Conservation (phyloP, 495 filamentous ascomycete species). For the Hypoxylon trugodes region DNA sequence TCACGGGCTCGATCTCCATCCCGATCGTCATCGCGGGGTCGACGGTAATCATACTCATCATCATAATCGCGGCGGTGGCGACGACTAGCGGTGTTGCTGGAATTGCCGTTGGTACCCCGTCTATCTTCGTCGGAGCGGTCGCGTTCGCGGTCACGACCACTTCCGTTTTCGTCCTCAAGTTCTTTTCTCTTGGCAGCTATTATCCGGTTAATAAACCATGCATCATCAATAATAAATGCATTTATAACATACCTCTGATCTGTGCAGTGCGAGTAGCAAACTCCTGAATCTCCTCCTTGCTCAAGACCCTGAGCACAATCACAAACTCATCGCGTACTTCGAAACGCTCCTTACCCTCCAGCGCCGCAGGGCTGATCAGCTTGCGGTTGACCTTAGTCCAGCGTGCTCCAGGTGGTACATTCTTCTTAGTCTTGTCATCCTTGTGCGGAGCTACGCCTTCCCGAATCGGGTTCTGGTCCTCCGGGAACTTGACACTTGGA, state of each 20-base stretch:
- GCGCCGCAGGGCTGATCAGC: slow-evolving; percentile 82
- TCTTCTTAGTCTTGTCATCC: slow-evolving; percentile 73
- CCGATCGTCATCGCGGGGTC: slow-evolving; percentile 33
- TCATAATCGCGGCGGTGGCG: slow-evolving; percentile 46
- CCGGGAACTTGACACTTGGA: slow-evolving; percentile 78
- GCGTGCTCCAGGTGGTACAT: slow-evolving; percentile 77
- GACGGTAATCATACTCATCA: slow-evolving; percentile 44
- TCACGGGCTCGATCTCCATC: no score
- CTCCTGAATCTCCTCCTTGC: slow-evolving; percentile 81
- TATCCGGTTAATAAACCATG: background rate
- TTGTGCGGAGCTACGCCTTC: slow-evolving; percentile 91
- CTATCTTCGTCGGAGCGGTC: slow-evolving; percentile 44
- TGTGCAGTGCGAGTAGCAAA: slow-evolving; percentile 78
- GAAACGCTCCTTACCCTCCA: slow-evolving; percentile 81
- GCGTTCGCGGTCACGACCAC: slow-evolving; percentile 25
- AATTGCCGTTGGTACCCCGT: no score
- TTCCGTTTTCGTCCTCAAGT: slow-evolving; percentile 42
- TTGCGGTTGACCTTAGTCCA: slow-evolving; percentile 91
- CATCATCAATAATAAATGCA: no score
- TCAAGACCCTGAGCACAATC: slow-evolving; percentile 82
- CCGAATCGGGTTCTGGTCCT: slow-evolving; percentile 77
- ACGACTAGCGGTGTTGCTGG: no score
- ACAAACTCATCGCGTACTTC: slow-evolving; percentile 84
- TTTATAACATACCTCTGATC: slow-evolving; percentile 70
- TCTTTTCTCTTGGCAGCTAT: slow-evolving; percentile 52